A percentile compares a stretch with the other conserved stretches of the same genome.
These are phyloP conservation scores for Cercospora sp. DNA, from an alignment of 2,329 filamentous ascomycete genomes.

Conservation along the genomic window DNA sequence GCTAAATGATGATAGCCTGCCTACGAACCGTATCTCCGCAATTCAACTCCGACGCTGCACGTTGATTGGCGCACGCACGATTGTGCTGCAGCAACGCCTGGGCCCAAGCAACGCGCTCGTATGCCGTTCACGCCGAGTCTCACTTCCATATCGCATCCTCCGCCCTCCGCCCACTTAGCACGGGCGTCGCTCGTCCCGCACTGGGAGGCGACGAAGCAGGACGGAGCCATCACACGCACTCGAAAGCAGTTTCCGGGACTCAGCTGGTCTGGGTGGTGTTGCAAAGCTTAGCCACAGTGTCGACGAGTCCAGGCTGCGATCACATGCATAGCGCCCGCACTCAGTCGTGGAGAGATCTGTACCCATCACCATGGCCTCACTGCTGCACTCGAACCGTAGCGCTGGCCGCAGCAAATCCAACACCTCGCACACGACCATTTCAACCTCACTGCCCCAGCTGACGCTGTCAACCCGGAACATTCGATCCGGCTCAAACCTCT, in stretches of 20 bases:
- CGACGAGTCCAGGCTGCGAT: slow-evolving; percentile 5
- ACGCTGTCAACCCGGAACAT: slow-evolving; percentile 21
- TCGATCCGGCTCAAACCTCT: slow-evolving; percentile 17
- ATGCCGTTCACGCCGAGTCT: neutral
- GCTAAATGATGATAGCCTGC: neutral
- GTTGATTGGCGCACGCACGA: neutral
- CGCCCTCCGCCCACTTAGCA: neutral
- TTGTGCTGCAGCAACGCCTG: neutral
- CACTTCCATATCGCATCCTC: neutral
- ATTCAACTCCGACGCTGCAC: neutral
- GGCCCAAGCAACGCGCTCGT: neutral
- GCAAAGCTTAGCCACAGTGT: slow-evolving; percentile 1
- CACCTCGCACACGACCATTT: slow-evolving; percentile 10
- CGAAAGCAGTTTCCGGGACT: neutral
- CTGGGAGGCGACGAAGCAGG: slow-evolving; percentile 2
- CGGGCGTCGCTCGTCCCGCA: neutral
- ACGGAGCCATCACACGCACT: neutral
- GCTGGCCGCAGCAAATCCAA: slow-evolving; percentile 26
- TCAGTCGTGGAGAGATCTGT: neutral
- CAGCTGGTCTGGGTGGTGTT: neutral
- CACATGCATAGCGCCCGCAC: slow-evolving; percentile 8
- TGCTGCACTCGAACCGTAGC: slow-evolving; percentile 18
- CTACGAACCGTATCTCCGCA: neutral
- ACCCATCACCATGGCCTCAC: slow-evolving; percentile 14
- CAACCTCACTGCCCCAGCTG: slow-evolving; percentile 18